A percentile compares a stretch with the other conserved stretches of the same genome.
Conservation (phyloP, 2,329 filamentous ascomycete species). For the Purpureocillium lavendulum region DNA sequence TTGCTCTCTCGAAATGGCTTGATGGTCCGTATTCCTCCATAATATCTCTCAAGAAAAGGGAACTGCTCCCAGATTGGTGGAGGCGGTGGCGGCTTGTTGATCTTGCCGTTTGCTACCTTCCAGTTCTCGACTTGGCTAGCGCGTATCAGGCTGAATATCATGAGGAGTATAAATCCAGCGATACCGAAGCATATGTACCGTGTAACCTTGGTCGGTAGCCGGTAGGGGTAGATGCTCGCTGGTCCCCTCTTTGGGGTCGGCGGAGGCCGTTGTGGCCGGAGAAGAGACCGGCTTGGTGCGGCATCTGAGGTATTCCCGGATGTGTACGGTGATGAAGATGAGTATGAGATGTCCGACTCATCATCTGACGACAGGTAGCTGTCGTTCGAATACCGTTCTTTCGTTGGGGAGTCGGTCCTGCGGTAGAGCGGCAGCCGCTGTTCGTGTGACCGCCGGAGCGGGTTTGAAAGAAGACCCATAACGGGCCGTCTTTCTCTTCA, state of each 20-base stretch:
- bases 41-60: slow-evolving; percentile 78
- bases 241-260: slow-evolving; percentile 11
- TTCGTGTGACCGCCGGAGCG: slow-evolving; percentile 34
- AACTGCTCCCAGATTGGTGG: slow-evolving; percentile 78
- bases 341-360: slow-evolving; percentile 32
- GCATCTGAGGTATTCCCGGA: slow-evolving; percentile 47
- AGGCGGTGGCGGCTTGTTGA: slow-evolving; percentile 38
- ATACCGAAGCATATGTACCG: slow-evolving; percentile 71
- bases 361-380: slow-evolving; percentile 39
- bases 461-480: slow-evolving; percentile 44
- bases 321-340: slow-evolving; percentile 36
- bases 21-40: slow-evolving; percentile 74
- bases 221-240: slow-evolving; percentile 37
- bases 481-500: slow-evolving; percentile 6
- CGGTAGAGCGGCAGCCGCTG: slow-evolving; percentile 44
- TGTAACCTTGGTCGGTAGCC: slow-evolving; percentile 64
- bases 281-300: slow-evolving; percentile 31
- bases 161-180: slow-evolving; percentile 60
- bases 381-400: slow-evolving; percentile 45
- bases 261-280: slow-evolving; percentile 27
- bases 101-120: slow-evolving; percentile 45
- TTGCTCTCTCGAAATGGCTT: slow-evolving; percentile 56
- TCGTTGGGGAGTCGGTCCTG: slow-evolving; percentile 29
- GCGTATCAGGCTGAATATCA: slow-evolving; percentile 67
- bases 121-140: slow-evolving; percentile 65